phyloP scores from a whole-genome alignment of 148 eudicot species.

The Polygonum aviculare region DNA sequence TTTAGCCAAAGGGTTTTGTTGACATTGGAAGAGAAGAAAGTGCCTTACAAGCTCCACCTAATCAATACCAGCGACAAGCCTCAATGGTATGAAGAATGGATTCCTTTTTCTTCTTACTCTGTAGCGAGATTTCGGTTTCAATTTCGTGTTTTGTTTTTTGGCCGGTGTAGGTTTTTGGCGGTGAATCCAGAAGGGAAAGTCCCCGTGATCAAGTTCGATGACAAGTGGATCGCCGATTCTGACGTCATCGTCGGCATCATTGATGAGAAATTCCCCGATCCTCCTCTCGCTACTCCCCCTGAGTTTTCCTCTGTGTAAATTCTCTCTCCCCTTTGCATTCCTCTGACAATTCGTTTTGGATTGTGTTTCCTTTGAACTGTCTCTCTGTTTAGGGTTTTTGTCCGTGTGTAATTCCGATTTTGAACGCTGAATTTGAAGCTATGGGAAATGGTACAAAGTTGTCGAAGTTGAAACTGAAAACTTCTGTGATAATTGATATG shows the following conservation, averaged over 20 bases:
- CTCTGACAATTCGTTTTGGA: background rate
- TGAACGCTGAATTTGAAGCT: background rate
- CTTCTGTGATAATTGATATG: background rate
- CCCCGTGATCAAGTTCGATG: conserved; percentile 48
- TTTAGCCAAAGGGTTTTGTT: conserved; percentile 72
- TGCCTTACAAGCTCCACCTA: conserved; percentile 59
- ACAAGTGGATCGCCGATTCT: conserved; percentile 51
- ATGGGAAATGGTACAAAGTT: background rate
- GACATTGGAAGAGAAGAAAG: conserved; percentile 81
- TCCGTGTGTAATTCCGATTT: background rate
- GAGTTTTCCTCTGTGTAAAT: conserved; percentile 45
- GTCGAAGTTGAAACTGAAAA: background rate
- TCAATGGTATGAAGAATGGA: conserved; percentile 34
- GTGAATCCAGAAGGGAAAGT: conserved; percentile 41
- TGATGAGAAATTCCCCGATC: conserved; percentile 47
- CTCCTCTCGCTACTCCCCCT: conserved; percentile 42
- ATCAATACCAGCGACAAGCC: conserved; percentile 59
- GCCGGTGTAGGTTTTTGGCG: background rate
- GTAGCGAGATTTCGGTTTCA: background rate
- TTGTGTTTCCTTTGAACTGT: background rate
- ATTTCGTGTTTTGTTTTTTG: background rate
- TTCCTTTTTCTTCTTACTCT: background rate
- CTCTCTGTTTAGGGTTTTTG: background rate
- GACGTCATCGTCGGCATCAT: conserved; percentile 46
- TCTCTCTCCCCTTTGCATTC: conserved; percentile 13